A percentile compares a stretch with the other conserved stretches of the same genome.
These are phyloP conservation scores for Phellinidium pouzarii DNA, from an alignment of 1,284 basidiomycete species.

Conservation along the genomic window DNA sequence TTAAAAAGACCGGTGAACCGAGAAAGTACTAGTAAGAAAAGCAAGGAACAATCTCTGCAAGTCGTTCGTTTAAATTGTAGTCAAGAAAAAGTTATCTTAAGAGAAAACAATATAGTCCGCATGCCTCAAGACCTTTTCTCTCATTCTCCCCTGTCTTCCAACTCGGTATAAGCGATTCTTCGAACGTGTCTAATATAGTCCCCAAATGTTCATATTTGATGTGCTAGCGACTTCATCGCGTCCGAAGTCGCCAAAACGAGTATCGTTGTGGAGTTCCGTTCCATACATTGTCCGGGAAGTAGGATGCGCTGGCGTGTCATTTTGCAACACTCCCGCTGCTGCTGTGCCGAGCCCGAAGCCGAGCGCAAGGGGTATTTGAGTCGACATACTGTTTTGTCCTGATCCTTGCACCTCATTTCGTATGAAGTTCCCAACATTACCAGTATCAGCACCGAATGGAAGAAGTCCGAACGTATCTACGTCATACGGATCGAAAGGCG, in stretches of 20 bases:
- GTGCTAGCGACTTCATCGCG: slow-evolving; percentile 63
- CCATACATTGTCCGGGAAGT: slow-evolving; percentile 71
- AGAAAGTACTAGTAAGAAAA: no score
- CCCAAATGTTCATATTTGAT: slow-evolving; percentile 43
- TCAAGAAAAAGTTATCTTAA: no score
- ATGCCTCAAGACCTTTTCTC: no score
- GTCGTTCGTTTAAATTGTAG: no score
- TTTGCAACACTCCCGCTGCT: slow-evolving; percentile 24
- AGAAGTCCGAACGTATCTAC: slow-evolving; percentile 1
- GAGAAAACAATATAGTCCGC: no score
- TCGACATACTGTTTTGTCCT: neutral
- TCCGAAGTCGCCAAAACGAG: slow-evolving; percentile 76
- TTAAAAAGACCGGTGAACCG: no score
- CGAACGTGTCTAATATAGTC: neutral
- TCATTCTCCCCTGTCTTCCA: neutral
- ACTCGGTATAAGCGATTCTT: neutral
- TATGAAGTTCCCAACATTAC: slow-evolving; percentile 15
- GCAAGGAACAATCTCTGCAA: no score
- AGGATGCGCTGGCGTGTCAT: slow-evolving; percentile 33
- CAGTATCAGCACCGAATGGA: neutral
- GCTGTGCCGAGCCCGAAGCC: slow-evolving; percentile 18
- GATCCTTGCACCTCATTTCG: slow-evolving; percentile 25
- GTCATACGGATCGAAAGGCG: slow-evolving; percentile 7
- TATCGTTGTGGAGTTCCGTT: slow-evolving; percentile 67
- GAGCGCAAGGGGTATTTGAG: slow-evolving; percentile 11